These are phyloP conservation scores for Pseudocercospora fuligena DNA, from an alignment of 2,329 filamentous ascomycete species.

Conservation along the genomic window DNA sequence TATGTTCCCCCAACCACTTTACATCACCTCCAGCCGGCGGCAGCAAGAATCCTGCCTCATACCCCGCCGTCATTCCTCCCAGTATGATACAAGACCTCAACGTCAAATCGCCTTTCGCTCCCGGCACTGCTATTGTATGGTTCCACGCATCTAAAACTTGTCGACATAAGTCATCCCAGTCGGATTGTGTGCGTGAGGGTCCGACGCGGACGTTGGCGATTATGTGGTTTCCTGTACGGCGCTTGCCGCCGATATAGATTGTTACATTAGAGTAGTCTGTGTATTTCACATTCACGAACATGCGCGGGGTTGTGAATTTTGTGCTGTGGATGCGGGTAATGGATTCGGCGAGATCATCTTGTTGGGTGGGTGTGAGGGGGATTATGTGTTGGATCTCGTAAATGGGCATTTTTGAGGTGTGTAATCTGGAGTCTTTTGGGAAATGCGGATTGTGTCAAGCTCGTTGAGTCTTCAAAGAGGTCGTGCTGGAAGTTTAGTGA, in stretches of 20 bases:
- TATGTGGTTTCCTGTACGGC: conserved; percentile 40
- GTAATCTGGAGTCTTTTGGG: neutral
- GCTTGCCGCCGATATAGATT: conserved; percentile 46
- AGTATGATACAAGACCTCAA: conserved; percentile 35
- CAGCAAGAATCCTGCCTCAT: conserved; percentile 40
- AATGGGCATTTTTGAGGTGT: conserved; percentile 46
- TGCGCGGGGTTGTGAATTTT: conserved; percentile 48
- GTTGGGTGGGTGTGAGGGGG: conserved; percentile 42
- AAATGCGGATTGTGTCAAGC: neutral
- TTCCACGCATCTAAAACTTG: conserved; percentile 39
- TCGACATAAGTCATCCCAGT: conserved; percentile 38
- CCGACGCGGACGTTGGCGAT: conserved; percentile 43
- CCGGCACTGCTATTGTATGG: conserved; percentile 33
- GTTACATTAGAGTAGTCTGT: conserved; percentile 32
- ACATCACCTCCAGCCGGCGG: conserved; percentile 40
- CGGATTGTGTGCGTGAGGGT: conserved; percentile 37
- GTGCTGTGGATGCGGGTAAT: conserved; percentile 50
- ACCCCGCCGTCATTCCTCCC: conserved; percentile 39
- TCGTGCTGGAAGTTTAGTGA: neutral
- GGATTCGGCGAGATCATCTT: conserved; percentile 45
- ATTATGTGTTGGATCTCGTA: conserved; percentile 50
- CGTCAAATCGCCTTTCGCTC: conserved; percentile 22
- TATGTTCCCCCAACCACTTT: conserved; percentile 42
- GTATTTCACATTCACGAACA: conserved; percentile 54
- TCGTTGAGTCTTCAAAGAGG: no score